Conservation (phyloP, 306 rosid genomes). For the Cucurbita pepo region DNA sequence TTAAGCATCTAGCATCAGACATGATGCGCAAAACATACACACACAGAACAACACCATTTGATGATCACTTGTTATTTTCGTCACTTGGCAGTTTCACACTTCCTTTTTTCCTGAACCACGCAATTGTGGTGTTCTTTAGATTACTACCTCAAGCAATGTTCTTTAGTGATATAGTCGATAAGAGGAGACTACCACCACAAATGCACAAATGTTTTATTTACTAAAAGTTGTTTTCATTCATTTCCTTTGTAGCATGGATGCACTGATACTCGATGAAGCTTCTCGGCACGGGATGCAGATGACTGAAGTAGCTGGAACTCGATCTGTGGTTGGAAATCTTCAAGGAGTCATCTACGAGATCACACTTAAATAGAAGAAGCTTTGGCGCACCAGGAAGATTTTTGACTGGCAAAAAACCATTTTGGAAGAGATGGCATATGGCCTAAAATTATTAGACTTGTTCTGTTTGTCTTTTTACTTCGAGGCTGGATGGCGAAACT, state of each 20-base stretch:
- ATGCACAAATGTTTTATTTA: background rate
- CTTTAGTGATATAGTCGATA: background rate
- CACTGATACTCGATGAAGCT: slow-evolving; percentile 45
- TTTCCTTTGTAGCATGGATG: slow-evolving; percentile 46
- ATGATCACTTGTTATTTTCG: background rate
- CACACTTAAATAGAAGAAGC: slow-evolving; percentile 26
- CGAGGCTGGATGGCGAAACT: background rate
- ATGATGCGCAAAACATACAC: no score
- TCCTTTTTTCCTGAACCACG: background rate
- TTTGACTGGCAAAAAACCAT: background rate
- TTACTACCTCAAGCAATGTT: background rate
- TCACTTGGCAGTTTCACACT: background rate
- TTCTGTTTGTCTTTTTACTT: background rate
- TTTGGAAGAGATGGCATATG: background rate
- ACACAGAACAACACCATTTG: no score
- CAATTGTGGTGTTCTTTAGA: background rate
- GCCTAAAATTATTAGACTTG: background rate
- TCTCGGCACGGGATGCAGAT: slow-evolving; percentile 38
- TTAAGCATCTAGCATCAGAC: no score
- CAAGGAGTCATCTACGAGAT: slow-evolving; percentile 71
- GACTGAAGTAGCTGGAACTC: slow-evolving; percentile 56
- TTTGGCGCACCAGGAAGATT: background rate
- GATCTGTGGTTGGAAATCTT: slow-evolving; percentile 34
- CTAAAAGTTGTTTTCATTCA: background rate
- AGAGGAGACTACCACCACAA: background rate